phyloP scores from a whole-genome alignment of 2,329 filamentous ascomycete species.

The Dactylellina leptospora region DNA sequence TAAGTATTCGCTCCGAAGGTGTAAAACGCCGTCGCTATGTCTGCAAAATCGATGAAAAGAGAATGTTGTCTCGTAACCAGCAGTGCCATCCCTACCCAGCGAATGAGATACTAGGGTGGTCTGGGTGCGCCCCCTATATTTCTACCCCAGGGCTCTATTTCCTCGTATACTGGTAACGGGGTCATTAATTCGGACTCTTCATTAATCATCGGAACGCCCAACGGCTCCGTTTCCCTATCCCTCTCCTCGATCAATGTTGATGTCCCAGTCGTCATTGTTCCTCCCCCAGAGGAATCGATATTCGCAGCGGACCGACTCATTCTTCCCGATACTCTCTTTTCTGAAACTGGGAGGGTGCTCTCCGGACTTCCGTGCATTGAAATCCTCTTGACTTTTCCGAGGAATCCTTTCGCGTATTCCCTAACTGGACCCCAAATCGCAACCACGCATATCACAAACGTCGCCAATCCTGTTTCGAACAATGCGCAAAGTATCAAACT shows the following conservation, averaged over 20 bases:
- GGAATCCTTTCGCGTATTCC: slow-evolving; percentile 16
- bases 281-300: slow-evolving; percentile 3
- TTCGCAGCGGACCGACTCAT: slow-evolving; percentile 14
- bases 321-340: slow-evolving; percentile 24
- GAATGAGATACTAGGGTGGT: not conserved
- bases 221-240: slow-evolving; percentile 1
- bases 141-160: slow-evolving; percentile 27
- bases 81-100: no score
- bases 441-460: slow-evolving; percentile 44
- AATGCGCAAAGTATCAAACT: slow-evolving; percentile 47
- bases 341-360: slow-evolving; percentile 3
- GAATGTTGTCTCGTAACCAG: no score
- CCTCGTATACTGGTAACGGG: slow-evolving; percentile 6
- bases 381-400: slow-evolving; percentile 6
- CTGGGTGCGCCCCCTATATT: slow-evolving; percentile 13
- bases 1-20: no score
- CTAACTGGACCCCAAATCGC: slow-evolving; percentile 44
- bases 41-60: no score
- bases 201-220: slow-evolving; percentile 19
- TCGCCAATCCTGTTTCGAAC: slow-evolving; percentile 39
- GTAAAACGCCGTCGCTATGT: slow-evolving; percentile 31
- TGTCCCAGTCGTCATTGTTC: slow-evolving; percentile 25
- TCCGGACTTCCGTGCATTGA: not conserved
- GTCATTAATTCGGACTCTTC: slow-evolving; percentile 27
- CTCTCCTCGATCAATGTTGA: slow-evolving; percentile 25